These are phyloP conservation scores for Leccinum barrowsii DNA, from an alignment of 768 basidiomycete genomes.

Conservation along the genomic window DNA sequence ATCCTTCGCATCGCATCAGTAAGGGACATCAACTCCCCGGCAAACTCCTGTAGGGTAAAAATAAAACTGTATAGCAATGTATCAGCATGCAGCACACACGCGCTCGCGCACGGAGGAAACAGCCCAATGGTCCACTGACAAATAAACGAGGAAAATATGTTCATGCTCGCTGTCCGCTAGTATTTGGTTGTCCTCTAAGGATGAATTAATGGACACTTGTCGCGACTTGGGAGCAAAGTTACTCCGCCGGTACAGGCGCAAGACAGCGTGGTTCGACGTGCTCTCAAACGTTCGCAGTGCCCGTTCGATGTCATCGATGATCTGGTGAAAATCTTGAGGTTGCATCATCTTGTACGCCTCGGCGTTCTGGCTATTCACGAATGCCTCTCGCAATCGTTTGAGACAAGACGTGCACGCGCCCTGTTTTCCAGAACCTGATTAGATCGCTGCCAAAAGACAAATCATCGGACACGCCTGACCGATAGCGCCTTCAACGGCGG, in stretches of 20 bases:
- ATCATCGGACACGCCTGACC: constrained; percentile 39
- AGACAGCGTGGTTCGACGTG: constrained; percentile 79
- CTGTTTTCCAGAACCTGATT: constrained; percentile 36
- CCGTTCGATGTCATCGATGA: constrained; percentile 63
- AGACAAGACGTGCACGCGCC: constrained; percentile 58
- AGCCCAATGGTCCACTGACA: constrained; percentile 50
- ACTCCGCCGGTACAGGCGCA: constrained; percentile 66
- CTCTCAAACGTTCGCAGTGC: constrained; percentile 74
- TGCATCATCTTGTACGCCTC: constrained; percentile 35
- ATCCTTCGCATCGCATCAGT: constrained; percentile 83
- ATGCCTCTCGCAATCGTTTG: constrained; percentile 61
- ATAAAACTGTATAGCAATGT: constrained; percentile 65
- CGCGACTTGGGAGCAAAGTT: constrained; percentile 27
- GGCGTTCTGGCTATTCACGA: constrained; percentile 42
- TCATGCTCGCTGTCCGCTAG: constrained; percentile 62
- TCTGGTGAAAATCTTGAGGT: constrained; percentile 59
- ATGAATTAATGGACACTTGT: constrained; percentile 14
- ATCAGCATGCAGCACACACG: constrained; percentile 6
- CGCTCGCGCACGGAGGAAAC: not conserved
- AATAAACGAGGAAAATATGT: constrained; percentile 85
- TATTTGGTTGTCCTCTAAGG: constrained; percentile 32
- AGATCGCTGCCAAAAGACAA: not conserved
- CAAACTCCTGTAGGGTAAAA: constrained; percentile 94
- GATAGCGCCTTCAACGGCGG: constrained; percentile 73
- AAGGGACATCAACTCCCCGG: constrained; percentile 75